Conservation (phyloP, 2,329 filamentous ascomycete species). For the Dothistroma pini region DNA sequence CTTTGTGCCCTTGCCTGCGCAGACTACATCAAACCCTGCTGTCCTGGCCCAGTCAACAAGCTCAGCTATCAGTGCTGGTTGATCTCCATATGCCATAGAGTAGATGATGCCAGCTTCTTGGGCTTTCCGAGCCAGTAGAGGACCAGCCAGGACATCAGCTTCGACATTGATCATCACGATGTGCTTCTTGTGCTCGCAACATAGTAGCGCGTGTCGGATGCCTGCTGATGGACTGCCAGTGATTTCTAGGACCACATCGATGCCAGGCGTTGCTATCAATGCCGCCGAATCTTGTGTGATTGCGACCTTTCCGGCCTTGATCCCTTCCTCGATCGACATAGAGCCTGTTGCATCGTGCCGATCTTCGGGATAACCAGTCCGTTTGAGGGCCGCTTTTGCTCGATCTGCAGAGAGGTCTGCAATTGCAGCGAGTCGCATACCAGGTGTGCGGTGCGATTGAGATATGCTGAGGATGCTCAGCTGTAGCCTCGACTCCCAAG, state of each 20-base stretch:
- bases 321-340: constrained; percentile 39
- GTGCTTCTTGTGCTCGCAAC: constrained; percentile 48
- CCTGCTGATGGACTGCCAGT: constrained; percentile 45
- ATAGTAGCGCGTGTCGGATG: constrained; percentile 43
- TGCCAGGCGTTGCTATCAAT: constrained; percentile 43
- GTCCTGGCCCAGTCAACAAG: constrained; percentile 45
- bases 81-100: constrained; percentile 48
- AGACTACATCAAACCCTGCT: constrained; percentile 45
- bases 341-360: constrained; percentile 38
- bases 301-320: constrained; percentile 41
- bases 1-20: constrained; percentile 47
- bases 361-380: constrained; percentile 41
- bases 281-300: constrained; percentile 44
- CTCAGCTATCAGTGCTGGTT: constrained; percentile 45
- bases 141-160: constrained; percentile 45
- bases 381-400: constrained; percentile 40
- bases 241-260: constrained; percentile 46
- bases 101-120: constrained; percentile 47
- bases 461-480: constrained; percentile 34
- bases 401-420: constrained; percentile 44
- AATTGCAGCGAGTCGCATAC: constrained; percentile 44
- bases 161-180: constrained; percentile 50
- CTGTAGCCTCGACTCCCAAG: not conserved
- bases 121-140: constrained; percentile 41
- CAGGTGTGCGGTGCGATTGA: constrained; percentile 43